Base-by-base conservation (phyloP, 495 filamentous ascomycete species). In the Penicillium waksmanii region DNA sequence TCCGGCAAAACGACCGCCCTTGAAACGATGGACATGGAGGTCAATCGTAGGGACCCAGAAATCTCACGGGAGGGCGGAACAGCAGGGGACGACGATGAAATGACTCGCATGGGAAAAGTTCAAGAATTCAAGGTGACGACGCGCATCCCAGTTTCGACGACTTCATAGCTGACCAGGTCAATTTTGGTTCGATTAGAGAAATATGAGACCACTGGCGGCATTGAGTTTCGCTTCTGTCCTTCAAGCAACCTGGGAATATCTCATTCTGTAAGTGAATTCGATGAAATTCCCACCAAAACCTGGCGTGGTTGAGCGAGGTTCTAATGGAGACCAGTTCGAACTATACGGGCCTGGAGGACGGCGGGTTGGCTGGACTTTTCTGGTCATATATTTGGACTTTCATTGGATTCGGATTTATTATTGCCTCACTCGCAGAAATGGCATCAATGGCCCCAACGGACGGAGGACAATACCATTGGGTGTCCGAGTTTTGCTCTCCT, bases 371-470 rank as follows among this genome's bases (percentile, higher is more conserved):
- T 5, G 66, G 64, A 6, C 53, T 70, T 12, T 66, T 77, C 25
- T 77, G 70, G 66, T 62, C 66, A 17, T 76, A 70, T 52, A 35
- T 77, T 15, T 61, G 64, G 50, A 63, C 60, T 9, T 70, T 67
- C 33, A 46, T 75, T 44, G 73, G 73, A 13, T 68, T 73, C 31
- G 61, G 62, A 38, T 64, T 66, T 23, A 62, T 73, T 18, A 72
- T 66, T 25, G 48, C 68, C 21, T 74, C 69, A 1, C 55, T 77
- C 47, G 70, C 73, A 10, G 74, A 76, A 44, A 73, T 77, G 71
- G 73, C 73, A 5, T 74, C 74, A 3, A 74, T 74, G 68, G 53
- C 53, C 2, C 53, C 53, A 0, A 55, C 53, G 4, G 43, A 38
- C 13, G 53, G 53, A 17, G 53, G 53, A 2, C 53, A 55, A 27